Conservation (phyloP, 2,329 filamentous ascomycete genomes). For the Aspergillus transmontanensis region DNA sequence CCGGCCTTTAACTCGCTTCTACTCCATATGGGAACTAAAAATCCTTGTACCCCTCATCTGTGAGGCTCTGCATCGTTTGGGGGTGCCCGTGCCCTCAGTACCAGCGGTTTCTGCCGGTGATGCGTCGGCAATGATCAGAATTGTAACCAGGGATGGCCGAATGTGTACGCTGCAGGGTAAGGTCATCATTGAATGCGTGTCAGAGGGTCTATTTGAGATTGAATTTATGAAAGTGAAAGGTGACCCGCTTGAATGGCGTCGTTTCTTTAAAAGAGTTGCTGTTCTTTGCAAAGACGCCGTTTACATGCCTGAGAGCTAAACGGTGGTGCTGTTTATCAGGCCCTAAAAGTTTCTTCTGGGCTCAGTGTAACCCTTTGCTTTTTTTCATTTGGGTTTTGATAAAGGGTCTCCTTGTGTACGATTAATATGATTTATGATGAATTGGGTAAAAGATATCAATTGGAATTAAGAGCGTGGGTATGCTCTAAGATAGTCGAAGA, state of each 20-base stretch:
- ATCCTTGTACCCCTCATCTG: constrained; percentile 78
- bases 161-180: constrained; percentile 48
- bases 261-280: constrained; percentile 96
- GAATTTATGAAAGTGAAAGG: constrained; percentile 93
- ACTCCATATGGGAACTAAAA: constrained; percentile 74
- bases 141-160: constrained; percentile 68
- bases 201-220: constrained; percentile 73
- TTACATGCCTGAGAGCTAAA: constrained; percentile 57
- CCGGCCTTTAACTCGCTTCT: constrained; percentile 87
- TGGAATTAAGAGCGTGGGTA: neutral
- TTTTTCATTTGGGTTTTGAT: constrained; percentile 1
- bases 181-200: constrained; percentile 47
- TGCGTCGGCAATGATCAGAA: constrained; percentile 65
- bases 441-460: constrained; percentile 9
- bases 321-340: neutral
- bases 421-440: constrained; percentile 20
- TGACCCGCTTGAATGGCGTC: constrained; percentile 92
- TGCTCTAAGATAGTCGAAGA: neutral
- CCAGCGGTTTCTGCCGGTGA: constrained; percentile 50
- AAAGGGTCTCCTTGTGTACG: constrained; percentile 15
- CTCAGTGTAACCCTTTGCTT: neutral
- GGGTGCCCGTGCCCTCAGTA: constrained; percentile 67
- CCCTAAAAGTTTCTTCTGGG: neutral
- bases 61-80: constrained; percentile 81
- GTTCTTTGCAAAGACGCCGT: constrained; percentile 85